A percentile compares a stretch with the other conserved stretches of the same genome.
Evolutionary conservation across 73 alveolate species (phyloP).

Genomic region (Paramecium biaurelia): DNA sequence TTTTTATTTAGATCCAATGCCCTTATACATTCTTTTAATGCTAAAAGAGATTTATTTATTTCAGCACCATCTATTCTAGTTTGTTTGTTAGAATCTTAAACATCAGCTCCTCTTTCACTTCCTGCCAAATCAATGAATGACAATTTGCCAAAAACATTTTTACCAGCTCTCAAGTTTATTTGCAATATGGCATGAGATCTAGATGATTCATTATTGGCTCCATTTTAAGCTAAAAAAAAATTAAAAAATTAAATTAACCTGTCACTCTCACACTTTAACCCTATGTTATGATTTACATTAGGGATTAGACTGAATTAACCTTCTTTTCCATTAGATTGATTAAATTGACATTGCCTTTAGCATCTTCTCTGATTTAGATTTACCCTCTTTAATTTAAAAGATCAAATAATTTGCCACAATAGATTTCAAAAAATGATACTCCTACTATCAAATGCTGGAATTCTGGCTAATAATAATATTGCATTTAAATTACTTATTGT

Average conservation of each 20-base stretch:
- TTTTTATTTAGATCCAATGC: conserved; percentile 96
- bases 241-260: neutral
- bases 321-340: conserved; percentile 89
- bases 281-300: conserved; percentile 77
- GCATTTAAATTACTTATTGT: conserved; percentile 67
- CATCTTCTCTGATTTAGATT: conserved; percentile 97
- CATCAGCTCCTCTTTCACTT: conserved; percentile 99
- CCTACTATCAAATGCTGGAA: conserved; percentile 75
- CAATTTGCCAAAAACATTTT: conserved; percentile 88
- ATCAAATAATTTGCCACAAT: conserved; percentile 99
- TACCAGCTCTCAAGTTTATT: conserved; percentile 87
- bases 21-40: conserved; percentile 98
- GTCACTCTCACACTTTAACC: conserved; percentile 72
- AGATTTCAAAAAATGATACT: conserved; percentile 99
- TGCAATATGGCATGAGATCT: conserved; percentile 71
- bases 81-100: conserved; percentile 88
- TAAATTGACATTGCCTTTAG: conserved; percentile 95
- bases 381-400: conserved; percentile 90
- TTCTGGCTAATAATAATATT: conserved; percentile 57
- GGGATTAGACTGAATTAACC: conserved; percentile 70
- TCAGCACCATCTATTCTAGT: conserved; percentile 99
- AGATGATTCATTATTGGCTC: conserved; percentile 56
- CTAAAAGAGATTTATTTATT: conserved; percentile 98
- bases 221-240: conserved; percentile 11
- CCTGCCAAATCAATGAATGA: conserved; percentile 99